phyloP scores from a whole-genome alignment of 1,284 basidiomycete species.

The Gymnopus androsaceus region DNA sequence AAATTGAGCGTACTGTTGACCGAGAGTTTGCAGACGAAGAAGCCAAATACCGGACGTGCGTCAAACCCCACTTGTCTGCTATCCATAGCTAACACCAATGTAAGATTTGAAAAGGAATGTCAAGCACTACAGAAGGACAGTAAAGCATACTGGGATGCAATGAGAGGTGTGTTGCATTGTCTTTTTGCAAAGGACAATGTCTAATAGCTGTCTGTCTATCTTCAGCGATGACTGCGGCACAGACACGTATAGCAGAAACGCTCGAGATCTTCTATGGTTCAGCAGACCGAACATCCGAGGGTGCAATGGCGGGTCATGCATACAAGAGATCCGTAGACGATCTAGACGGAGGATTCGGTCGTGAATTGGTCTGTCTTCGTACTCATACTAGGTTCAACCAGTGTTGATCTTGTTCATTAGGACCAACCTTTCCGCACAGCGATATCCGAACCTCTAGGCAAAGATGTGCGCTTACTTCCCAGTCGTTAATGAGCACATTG shows the following conservation, averaged over 20 bases:
- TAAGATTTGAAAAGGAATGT: constrained; percentile 92
- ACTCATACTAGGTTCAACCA: not conserved
- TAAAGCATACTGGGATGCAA: constrained; percentile 93
- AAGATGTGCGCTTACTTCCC: constrained; percentile 97
- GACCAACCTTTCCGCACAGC: constrained; percentile 94
- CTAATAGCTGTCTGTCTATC: not conserved
- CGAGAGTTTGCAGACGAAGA: constrained; percentile 93
- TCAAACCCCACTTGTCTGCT: constrained; percentile 20
- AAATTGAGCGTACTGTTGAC: constrained; percentile 95
- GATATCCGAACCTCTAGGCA: constrained; percentile 91
- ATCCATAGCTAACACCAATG: not conserved
- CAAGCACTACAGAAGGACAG: constrained; percentile 92
- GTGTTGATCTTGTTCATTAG: constrained; percentile 40
- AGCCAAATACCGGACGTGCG: constrained; percentile 86
- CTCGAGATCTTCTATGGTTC: constrained; percentile 92
- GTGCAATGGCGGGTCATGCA: constrained; percentile 95
- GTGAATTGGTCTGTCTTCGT: constrained; percentile 72
- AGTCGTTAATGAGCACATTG: constrained; percentile 90
- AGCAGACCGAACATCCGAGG: constrained; percentile 81
- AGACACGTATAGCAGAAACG: constrained; percentile 93
- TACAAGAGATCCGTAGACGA: constrained; percentile 97
- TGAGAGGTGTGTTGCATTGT: constrained; percentile 65
- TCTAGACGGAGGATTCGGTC: constrained; percentile 81
- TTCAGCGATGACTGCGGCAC: constrained; percentile 87
- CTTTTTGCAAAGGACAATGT: not conserved